Evolutionary conservation across 108 stramenopile species (phyloP), one percentile per base, ranked within the genome.

Genomic region (Skeletonema menzelii): DNA sequence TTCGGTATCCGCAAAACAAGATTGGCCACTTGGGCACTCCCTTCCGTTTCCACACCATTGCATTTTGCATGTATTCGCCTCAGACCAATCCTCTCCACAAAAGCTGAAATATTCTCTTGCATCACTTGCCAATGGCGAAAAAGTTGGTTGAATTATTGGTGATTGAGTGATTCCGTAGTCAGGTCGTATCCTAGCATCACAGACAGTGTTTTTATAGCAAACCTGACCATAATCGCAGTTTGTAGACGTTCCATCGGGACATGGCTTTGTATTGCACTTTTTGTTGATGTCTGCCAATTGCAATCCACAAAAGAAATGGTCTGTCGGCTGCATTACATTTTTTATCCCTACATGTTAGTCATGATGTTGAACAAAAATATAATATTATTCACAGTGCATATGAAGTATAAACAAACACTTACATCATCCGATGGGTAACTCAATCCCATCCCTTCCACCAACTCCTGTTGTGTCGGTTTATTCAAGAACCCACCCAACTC

Each of bases 291-390:
- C 60, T 5, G 62, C 57, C 2, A 71, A 22, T 15, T 32, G 32
- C 13, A 53, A 8, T 53, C 70, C 70, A 22, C 72, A 64, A 72
- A 72, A 72, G 47, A 63, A 72, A 64, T 72, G 72, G 65, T 72
- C 72, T 8, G 72, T 59, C 15, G 58, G 57, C 67, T 61, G 31
- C 0, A 61, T 32, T 32, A 4, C 31, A 4, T 32, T 32, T 7
- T 32, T 32, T 7, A 10, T 28, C n/a, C n/a, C 34, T 0, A 20
- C 8, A 20, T 44, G 22, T 61, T 10, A 42, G 40, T 42, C 40
- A 22, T 44, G n/a, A n/a, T n/a, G n/a, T n/a, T n/a, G n/a, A n/a
- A n/a, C n/a, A n/a, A n/a, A n/a, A n/a, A n/a, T n/a, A n/a, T n/a
- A n/a, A n/a, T n/a, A n/a, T n/a, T n/a, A n/a, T n/a, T n/a, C n/a